These are phyloP conservation scores for Pseudozyma sp. DNA, from an alignment of 1,284 basidiomycete genomes.

Conservation along the genomic window DNA sequence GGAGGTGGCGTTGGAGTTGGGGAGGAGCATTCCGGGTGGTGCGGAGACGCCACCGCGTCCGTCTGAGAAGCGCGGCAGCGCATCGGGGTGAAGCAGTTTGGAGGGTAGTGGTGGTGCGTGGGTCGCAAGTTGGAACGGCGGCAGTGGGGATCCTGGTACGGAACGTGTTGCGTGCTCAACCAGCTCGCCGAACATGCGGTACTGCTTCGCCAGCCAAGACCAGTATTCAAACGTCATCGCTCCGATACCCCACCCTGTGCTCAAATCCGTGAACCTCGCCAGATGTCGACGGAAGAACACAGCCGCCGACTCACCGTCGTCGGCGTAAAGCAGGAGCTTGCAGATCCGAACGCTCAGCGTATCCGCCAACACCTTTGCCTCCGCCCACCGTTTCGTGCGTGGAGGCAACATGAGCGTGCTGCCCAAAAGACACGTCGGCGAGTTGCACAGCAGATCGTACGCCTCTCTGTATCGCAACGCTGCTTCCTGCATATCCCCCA, in stretches of 20 bases:
- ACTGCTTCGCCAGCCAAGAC: slow-evolving; percentile 93
- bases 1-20: slow-evolving; percentile 38
- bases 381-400: slow-evolving; percentile 95
- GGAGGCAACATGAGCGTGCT: slow-evolving; percentile 86
- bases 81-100: slow-evolving; percentile 42
- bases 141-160: slow-evolving; percentile 29
- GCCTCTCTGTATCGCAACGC: slow-evolving; percentile 36
- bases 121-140: slow-evolving; percentile 29
- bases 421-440: slow-evolving; percentile 68
- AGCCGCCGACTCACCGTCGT: slow-evolving; percentile 78
- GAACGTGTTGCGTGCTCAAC: slow-evolving; percentile 41
- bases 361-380: slow-evolving; percentile 94
- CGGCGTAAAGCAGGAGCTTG: slow-evolving; percentile 83
- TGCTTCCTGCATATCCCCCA: slow-evolving; percentile 82
- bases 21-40: slow-evolving; percentile 38
- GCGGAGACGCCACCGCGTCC: slow-evolving; percentile 19
- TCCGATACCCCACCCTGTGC: slow-evolving; percentile 94
- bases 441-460: slow-evolving; percentile 37
- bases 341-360: slow-evolving; percentile 58
- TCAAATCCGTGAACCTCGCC: slow-evolving; percentile 85
- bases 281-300: slow-evolving; percentile 83
- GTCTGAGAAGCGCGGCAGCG: slow-evolving; percentile 23
- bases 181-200: slow-evolving; percentile 59
- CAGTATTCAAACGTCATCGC: slow-evolving; percentile 96
- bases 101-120: slow-evolving; percentile 55